Base-by-base conservation (phyloP, 352 stramenopile genomes). In the Globisporangium cylindrosporum region DNA sequence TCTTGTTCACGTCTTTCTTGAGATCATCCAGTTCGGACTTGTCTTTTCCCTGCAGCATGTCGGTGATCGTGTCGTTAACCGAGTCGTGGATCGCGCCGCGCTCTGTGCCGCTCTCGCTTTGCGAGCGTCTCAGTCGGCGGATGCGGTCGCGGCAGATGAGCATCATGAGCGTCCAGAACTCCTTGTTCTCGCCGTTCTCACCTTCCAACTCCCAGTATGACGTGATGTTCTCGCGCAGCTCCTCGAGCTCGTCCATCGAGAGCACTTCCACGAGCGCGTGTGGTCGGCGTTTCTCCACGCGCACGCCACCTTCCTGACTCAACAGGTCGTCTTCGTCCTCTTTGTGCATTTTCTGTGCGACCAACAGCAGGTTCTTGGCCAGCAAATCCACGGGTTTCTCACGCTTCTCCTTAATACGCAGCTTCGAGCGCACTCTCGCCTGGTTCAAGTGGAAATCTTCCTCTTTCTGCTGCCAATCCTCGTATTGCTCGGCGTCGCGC, bases 341-440 rank as follows among this genome's bases (percentile, higher is more conserved):
- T 60, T 96, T 84, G 29, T 92, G 49, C 51, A 66, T 73, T 76
- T 46, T 86, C 70, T 72, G 79, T 32, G 78, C 97, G 67, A 98
- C 95, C 1, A 99, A 75, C n/a, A 99, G 81, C 56, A 99, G 74
- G 78, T 99, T 99, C 82, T 99, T 99, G n/a, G 97, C 97, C 27
- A 99, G 71, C 48, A 98, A 67, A 77, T 99, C 98, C 68, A 99
- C 92, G 1, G 97, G 97, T 66, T 97, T 94, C 70, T 99, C 93
- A n/a, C 97, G 81, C 6, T 91, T 90, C 66, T 98, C 93, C 10
- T 79, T 69, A 66, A 93, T 93, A 32, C 86, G 84, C 48, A 96
- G 69, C 71, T 97, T 93, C 34, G 89, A 96, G 57, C 98, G 87
- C 66, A 98, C 92, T 22, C 86, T 80, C 56, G 97, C 90, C 76